Base-by-base conservation (phyloP, 2,329 filamentous ascomycete genomes). In the Phaeoacremonium minimum region DNA sequence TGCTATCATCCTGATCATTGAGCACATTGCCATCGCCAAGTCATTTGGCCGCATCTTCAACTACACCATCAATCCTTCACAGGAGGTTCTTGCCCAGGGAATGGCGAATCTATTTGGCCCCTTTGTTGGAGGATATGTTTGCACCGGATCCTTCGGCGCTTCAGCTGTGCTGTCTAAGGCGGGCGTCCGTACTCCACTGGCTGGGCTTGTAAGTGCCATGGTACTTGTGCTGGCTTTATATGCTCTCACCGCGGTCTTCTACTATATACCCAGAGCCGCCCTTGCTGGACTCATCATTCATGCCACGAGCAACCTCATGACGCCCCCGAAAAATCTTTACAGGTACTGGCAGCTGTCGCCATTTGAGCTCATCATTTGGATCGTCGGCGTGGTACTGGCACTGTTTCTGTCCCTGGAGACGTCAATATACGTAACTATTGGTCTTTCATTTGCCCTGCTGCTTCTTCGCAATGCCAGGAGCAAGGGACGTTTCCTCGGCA, bases 161-260 rank as follows among this genome's bases (percentile, higher is more conserved):
- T 95, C 88, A 15, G 89, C 88, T 34, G 94, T 95, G 68, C 94
- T 94, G 62, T 87, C 88, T n/a, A 95, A 95, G 64, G 87, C 88
- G 36, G 88, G 88, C 55, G 88, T 94, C 2, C 81, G 88, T 29
- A 95, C 87, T 5, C 89, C 88, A 1, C 79, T 94, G 38, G 88
- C 86, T 20, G 88, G 88, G 69, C 76, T 91, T 32, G 87, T 94
- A 43, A 95, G 88, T 9, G 88, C 84, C 1, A 42, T 87, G 15
- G 77, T 95, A 9, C 88, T 95, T 7, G 69, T 95, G 3, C 69
- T 95, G 9, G 87, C 89, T 14, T 82, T 93, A 40, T 95, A 95
- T 52, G 87, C 85, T 14, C 69, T 95, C 17, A 80, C 88, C 0
- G 77, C 83, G 0, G 79, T 95, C 40, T 95, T 95, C 72, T 94